These are phyloP conservation scores for Peronospora farinosa DNA, from an alignment of 352 stramenopile genomes.

Conservation along the genomic window DNA sequence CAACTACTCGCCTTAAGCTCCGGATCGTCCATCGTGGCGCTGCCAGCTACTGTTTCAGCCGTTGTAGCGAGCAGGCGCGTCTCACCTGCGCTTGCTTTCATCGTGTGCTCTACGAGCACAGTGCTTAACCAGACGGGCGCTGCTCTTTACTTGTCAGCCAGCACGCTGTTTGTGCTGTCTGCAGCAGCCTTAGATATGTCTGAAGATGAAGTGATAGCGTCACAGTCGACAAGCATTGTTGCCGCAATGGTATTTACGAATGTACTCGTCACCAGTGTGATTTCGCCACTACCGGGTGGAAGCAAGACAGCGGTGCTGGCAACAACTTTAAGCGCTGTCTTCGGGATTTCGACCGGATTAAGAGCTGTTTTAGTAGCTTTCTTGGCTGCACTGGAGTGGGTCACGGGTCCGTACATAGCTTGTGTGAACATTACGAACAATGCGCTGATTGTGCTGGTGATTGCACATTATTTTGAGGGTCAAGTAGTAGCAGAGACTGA, in stretches of 20 bases:
- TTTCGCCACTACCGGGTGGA: constrained; percentile 38
- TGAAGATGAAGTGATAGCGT: constrained; percentile 12
- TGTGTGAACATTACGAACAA: constrained; percentile 50
- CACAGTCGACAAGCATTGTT: constrained; percentile 24
- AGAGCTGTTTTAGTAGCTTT: constrained; percentile 34
- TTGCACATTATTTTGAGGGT: constrained; percentile 47
- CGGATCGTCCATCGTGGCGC: constrained; percentile 41
- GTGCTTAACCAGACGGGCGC: constrained; percentile 63
- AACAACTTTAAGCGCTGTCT: constrained; percentile 41
- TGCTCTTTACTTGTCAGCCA: constrained; percentile 46
- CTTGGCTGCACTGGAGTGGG: constrained; percentile 45
- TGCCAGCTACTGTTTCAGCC: constrained; percentile 47
- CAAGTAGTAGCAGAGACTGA: constrained; percentile 17
- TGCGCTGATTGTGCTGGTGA: constrained; percentile 41
- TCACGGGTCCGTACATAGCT: constrained; percentile 50
- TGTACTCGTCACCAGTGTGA: constrained; percentile 30
- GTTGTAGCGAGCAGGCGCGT: constrained; percentile 45
- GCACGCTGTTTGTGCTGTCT: constrained; percentile 42
- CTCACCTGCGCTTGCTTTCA: constrained; percentile 49
- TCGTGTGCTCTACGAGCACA: constrained; percentile 41
- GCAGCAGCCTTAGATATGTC: constrained; percentile 16
- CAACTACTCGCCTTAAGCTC: constrained; percentile 47
- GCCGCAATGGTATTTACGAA: constrained; percentile 35
- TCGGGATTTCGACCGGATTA: constrained; percentile 25
- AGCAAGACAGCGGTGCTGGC: constrained; percentile 31